These are phyloP conservation scores for Protea cynaroides DNA, from an alignment of 164 flowering plant species.

Conservation along the genomic window DNA sequence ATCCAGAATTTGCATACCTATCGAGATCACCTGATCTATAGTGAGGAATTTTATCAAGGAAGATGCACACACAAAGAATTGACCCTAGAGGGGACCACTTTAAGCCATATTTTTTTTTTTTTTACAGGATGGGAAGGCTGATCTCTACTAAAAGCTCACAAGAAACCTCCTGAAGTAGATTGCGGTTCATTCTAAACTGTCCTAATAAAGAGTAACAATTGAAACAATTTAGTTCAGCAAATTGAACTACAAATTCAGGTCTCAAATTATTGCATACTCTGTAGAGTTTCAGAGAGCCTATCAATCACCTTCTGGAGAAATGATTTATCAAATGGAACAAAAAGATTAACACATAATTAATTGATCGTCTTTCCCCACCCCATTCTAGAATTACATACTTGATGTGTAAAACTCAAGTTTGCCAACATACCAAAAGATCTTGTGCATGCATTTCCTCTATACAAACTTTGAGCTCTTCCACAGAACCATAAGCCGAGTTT, in stretches of 20 bases:
- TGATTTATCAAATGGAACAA: too few species aligned
- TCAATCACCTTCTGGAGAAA: neutral
- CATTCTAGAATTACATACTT: neutral
- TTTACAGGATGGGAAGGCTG: too few species aligned
- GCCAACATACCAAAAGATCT: slow-evolving; percentile 45
- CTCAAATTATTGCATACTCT: neutral
- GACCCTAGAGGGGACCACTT: too few species aligned
- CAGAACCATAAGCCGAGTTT: slow-evolving; percentile 60
- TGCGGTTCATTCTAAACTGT: too few species aligned
- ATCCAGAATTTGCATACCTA: too few species aligned
- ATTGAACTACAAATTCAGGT: neutral
- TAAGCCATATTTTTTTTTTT: too few species aligned
- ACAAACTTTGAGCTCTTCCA: slow-evolving; percentile 52
- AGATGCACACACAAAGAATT: too few species aligned
- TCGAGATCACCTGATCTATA: too few species aligned
- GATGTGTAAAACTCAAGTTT: neutral
- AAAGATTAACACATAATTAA: neutral
- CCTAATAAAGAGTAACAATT: neutral
- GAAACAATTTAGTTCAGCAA: neutral
- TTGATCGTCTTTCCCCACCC: neutral
- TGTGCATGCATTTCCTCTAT: slow-evolving; percentile 56
- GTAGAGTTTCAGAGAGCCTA: neutral
- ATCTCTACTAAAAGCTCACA: too few species aligned
- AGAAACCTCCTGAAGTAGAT: too few species aligned
- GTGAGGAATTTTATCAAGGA: too few species aligned